Evolutionary conservation across 2,329 filamentous ascomycete genomes (phyloP), one percentile per base, ranked within the genome.

Genomic region (Trichoderma asperellum): DNA sequence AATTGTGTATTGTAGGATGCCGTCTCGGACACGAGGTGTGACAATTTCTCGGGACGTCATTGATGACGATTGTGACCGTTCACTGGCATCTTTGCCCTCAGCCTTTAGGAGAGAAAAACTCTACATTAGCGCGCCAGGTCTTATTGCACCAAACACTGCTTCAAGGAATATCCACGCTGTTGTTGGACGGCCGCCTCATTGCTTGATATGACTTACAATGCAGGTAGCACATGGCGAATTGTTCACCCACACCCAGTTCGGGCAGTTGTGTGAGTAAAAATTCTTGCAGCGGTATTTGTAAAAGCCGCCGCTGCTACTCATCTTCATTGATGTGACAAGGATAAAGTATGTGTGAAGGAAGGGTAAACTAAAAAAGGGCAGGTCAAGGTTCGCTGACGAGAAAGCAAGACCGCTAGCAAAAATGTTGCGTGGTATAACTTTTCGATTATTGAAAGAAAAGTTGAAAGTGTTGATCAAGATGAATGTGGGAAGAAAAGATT

Each of bases 251-350:
- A 87, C 85, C 85, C 85, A 87, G 72, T 87, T 83, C 5, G 78
- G 80, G 72, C 85, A 86, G 71, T 86, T 82, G 74, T 85, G 80
- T 35, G 83, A 81, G 69, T 82, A 82, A 73, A 84, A 86, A 79
- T 86, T 84, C 77, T 85, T 87, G 82, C 85, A 87, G 53, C 83
- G 81, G 76, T 85, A 87, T 78, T 83, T 86, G 75, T 85, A 86
- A 71, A 81, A 85, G 47, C 82, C 82, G 56, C 83, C 82, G 72
- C 79, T 74, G 68, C 77, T 75, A 58, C 76, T 77, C 77, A 78
- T 78, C 72, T 68, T 70, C 49, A 58, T 66, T 49, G 52, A 29
- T 21, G 32, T 57, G 47, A 58, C 10, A 35, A 68, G 47, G 21
- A 5, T 11, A n/a, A 29, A 43, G 8, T 57, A 24, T 52, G 32